Conservation (phyloP, 345 rosid species). For the rapeseed (Brassica napus) region Da-Ae NC_063451.1:20717001-20717500, state of each 20-base stretch:
- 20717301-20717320: neutral
- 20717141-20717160: neutral
- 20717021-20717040: neutral
- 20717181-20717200: neutral
- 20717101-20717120: too few species aligned
- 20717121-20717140: too few species aligned
- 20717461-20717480: neutral
- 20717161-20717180: neutral
- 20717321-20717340: conserved; percentile 13
- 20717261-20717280: conserved; percentile 19
- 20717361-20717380: neutral
- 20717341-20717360: neutral
- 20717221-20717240: neutral
- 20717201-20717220: neutral
- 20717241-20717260: conserved; percentile 21
- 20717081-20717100: too few species aligned
- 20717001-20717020: neutral
- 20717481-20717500: conserved; percentile 1
- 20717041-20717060: too few species aligned
- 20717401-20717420: neutral
- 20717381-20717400: conserved; percentile 1
- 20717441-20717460: neutral
- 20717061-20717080: too few species aligned
- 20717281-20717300: conserved; percentile 23
- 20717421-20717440: neutral